A percentile compares a stretch with the other conserved stretches of the same genome.
phyloP scores from a whole-genome alignment of 371 early-diverging fungal species.

The Mortierella sp. region DNA sequence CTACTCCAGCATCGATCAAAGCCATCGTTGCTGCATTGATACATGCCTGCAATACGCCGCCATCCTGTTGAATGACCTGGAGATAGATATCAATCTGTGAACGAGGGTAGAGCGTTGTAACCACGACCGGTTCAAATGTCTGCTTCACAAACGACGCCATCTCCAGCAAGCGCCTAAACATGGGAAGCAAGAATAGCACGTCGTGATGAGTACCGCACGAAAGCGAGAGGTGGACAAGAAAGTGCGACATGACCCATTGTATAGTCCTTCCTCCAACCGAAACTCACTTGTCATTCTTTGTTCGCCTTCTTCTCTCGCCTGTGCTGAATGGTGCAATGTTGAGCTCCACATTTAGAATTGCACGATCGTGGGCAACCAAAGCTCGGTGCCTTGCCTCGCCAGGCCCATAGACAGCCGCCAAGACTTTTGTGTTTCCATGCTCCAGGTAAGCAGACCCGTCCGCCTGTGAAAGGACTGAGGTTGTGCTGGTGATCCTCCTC shows the following conservation, averaged over 20 bases:
- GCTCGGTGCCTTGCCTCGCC: constrained; percentile 81
- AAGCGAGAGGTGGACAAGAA: too few species aligned
- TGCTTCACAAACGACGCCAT: constrained; percentile 85
- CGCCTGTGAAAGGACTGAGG: constrained; percentile 82
- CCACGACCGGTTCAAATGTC: constrained; percentile 92
- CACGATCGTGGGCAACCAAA: constrained; percentile 77
- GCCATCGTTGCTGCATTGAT: constrained; percentile 96
- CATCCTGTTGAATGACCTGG: constrained; percentile 93
- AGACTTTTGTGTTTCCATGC: constrained; percentile 94
- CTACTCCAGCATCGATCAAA: constrained; percentile 95
- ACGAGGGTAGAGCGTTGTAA: constrained; percentile 77
- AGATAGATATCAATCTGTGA: constrained; percentile 94
- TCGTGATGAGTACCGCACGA: too few species aligned
- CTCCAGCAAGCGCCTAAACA: constrained; percentile 81
- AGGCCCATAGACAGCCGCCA: constrained; percentile 95
- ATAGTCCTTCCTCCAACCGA: background rate
- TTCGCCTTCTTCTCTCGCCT: constrained; percentile 85
- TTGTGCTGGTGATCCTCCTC: constrained; percentile 82
- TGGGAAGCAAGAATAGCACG: too few species aligned
- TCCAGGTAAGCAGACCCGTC: constrained; percentile 96
- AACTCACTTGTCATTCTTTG: constrained; percentile 84
- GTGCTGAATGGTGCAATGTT: constrained; percentile 92
- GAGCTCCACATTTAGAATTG: constrained; percentile 89
- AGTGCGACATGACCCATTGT: background rate
- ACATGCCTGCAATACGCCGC: constrained; percentile 86